Evolutionary conservation across 176 grass and related monocot species (phyloP).

Genomic region (Triticum aestivum): DNA sequence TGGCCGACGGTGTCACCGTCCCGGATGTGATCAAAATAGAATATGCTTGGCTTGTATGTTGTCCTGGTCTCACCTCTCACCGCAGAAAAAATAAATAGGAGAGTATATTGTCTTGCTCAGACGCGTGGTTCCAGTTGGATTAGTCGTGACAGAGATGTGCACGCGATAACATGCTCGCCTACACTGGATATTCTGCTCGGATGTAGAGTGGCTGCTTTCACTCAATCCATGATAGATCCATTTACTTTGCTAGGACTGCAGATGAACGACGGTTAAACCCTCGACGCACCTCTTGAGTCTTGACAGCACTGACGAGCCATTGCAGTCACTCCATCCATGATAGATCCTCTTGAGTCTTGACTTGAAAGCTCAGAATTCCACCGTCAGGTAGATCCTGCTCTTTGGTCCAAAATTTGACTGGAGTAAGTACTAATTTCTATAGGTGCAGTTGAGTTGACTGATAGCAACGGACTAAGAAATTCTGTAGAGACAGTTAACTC

Average conservation of each 20-base stretch:
- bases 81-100: too few relatives aligned
- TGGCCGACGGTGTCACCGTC: background rate
- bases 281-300: background rate
- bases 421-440: background rate
- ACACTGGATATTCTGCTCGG: constrained; percentile 1
- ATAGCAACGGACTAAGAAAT: background rate
- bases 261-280: background rate
- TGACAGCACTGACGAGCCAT: too few relatives aligned
- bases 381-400: background rate
- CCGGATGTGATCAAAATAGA: constrained; percentile 10
- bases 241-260: background rate
- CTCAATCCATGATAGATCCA: background rate
- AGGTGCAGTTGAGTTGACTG: background rate
- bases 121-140: background rate
- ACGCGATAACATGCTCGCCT: background rate
- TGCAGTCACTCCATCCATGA: too few relatives aligned
- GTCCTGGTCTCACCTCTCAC: background rate
- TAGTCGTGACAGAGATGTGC: constrained; percentile 9
- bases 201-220: background rate
- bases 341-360: background rate
- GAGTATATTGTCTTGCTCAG: too few relatives aligned
- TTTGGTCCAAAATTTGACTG: background rate
- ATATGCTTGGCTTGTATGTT: background rate
- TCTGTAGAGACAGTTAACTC: background rate
- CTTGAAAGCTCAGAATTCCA: background rate